Conservation (phyloP, 495 filamentous ascomycete species). For the Annulohypoxylon nitens region DNA sequence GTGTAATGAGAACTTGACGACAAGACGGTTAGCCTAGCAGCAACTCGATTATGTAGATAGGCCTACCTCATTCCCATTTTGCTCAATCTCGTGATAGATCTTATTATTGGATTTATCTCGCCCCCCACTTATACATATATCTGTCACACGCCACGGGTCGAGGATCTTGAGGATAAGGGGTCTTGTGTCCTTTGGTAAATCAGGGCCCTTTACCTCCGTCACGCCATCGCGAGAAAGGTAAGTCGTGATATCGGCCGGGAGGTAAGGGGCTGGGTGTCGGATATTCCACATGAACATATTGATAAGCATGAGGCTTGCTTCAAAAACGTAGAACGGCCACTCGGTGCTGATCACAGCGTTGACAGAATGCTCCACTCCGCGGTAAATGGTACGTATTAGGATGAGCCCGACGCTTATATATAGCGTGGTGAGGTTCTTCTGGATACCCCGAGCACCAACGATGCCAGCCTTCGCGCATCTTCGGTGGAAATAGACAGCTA, state of each 20-base stretch:
- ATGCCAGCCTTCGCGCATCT: slow-evolving; percentile 3
- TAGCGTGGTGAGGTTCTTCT: background rate
- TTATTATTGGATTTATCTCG: background rate
- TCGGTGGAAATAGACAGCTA: slow-evolving; percentile 3
- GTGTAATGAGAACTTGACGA: background rate
- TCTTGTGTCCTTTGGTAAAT: background rate
- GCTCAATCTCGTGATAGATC: background rate
- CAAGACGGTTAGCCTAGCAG: background rate
- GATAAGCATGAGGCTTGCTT: slow-evolving; percentile 16
- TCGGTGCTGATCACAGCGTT: background rate
- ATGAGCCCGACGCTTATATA: slow-evolving; percentile 16
- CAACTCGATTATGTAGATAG: too few relatives aligned
- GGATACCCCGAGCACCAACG: background rate
- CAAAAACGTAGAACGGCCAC: slow-evolving; percentile 22
- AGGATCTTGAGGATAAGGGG: background rate
- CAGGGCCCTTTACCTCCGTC: background rate
- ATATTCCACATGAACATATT: slow-evolving; percentile 16
- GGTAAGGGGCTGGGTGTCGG: slow-evolving; percentile 9
- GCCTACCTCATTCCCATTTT: slow-evolving; percentile 11
- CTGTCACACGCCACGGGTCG: background rate
- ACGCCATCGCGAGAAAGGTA: slow-evolving; percentile 6
- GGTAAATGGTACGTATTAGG: slow-evolving; percentile 2
- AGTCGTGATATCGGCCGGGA: slow-evolving; percentile 11
- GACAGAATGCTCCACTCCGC: slow-evolving; percentile 4
- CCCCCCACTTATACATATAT: background rate